phyloP scores from a whole-genome alignment of 2,329 filamentous ascomycete genomes.

The Aspergillus sergii region DNA sequence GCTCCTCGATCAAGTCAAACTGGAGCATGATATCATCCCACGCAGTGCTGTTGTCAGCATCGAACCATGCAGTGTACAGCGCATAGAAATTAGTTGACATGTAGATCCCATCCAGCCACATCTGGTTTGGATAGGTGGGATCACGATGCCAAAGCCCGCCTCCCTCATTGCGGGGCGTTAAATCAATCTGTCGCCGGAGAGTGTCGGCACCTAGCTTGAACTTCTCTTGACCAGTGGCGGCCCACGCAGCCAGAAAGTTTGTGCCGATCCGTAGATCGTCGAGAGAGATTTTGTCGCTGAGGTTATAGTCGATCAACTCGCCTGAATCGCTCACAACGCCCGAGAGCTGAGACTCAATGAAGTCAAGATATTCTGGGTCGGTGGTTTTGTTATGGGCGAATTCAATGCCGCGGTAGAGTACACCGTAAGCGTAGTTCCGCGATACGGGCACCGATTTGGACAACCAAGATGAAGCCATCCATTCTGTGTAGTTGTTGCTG shows the following conservation, averaged over 20 bases:
- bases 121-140: conserved; percentile 20
- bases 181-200: conserved; percentile 16
- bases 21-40: conserved; percentile 21
- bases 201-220: conserved; percentile 19
- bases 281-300: conserved; percentile 12
- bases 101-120: conserved; percentile 24
- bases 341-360: conserved; percentile 15
- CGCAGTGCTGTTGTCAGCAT: conserved; percentile 14
- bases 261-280: conserved; percentile 20
- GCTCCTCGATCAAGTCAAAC: conserved; percentile 19
- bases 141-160: conserved; percentile 20
- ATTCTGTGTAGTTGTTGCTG: conserved; percentile 18
- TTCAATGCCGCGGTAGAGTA: conserved; percentile 18
- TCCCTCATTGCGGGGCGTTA: conserved; percentile 17
- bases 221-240: conserved; percentile 14
- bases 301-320: conserved; percentile 4
- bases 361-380: conserved; percentile 9
- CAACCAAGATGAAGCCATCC: conserved; percentile 16
- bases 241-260: conserved; percentile 18
- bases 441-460: conserved; percentile 13
- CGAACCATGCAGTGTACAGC: conserved; percentile 18
- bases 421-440: conserved; percentile 20
- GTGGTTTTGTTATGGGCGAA: conserved; percentile 20
- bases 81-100: conserved; percentile 20
- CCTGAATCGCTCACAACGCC: conserved; percentile 13